Evolutionary conservation across 2,329 filamentous ascomycete genomes (phyloP), one percentile per base, ranked within the genome.

Genomic region (Mycosphaerella arachidis): DNA sequence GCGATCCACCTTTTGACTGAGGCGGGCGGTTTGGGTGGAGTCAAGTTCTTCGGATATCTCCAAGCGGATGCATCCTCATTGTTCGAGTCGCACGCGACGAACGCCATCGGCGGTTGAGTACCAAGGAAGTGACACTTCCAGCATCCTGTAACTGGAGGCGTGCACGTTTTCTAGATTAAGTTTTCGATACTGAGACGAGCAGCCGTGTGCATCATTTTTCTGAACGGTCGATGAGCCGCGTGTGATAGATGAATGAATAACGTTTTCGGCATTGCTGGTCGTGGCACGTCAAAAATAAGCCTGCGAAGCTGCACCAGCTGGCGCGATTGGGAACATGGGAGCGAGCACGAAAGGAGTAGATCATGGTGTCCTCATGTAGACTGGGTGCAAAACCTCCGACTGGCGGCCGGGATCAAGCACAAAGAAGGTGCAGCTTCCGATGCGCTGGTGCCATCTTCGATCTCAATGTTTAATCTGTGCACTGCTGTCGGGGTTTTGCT

Each of bases 1-100:
- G 56, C 59, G n/a, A 52, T 35, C 50, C 50, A 52, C 30, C 50
- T 62, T 45, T 65, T 65, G 63, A 50, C 24, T 18, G 29, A 50
- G 46, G 29, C 20, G 46, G 29, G 29, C 46, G 20, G 20, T 27
- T 3, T 6, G 45, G 45, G n/a, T 48, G 45, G 45, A 27, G 20
- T 50, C 46, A 50, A 30, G 46, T 20, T 50, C 24, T 12, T 48
- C 45, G 45, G 45, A 48, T 48, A 18, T 6, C 20, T 27, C 46
- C 5, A 48, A 48, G 2, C 37, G 16, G 46, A 10, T 52, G 29
- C 50, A 31, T 33, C 4, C 18, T 31, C 12, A 40, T 48, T 48
- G 33, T 24, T 3, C 24, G 18, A 46, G 53, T 55, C 53, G 53
- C 53, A 55, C 53, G 53, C 53, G 53, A 30, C 40, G 53, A 27